Evolutionary conservation across 1,139 yeast genomes (phyloP).

Genomic region (Protomyces pachydermus): DNA sequence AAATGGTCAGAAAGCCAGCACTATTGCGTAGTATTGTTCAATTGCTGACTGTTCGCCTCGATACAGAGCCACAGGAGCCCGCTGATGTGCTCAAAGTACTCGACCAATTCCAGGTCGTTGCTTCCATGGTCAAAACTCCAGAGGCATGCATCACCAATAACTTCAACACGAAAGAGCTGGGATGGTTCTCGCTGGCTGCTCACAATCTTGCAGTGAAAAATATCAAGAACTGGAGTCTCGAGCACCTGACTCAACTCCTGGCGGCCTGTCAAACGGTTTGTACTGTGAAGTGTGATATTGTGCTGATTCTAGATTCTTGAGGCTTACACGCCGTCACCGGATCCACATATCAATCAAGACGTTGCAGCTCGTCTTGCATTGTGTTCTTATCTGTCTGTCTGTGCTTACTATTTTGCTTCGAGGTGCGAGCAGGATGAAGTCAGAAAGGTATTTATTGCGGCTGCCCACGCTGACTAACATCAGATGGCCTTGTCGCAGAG

Average conservation of each 20-base stretch:
- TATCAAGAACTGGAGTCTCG: conserved; percentile 16
- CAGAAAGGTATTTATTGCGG: not conserved
- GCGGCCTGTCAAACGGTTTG: not conserved
- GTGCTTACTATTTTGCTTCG: not conserved
- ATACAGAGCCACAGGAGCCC: not conserved
- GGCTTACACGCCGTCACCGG: not conserved
- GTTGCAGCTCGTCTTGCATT: not conserved
- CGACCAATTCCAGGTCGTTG: conserved; percentile 28
- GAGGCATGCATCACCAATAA: not conserved
- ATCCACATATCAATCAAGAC: not conserved
- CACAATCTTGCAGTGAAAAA: conserved; percentile 30
- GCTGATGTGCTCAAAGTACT: conserved; percentile 24
- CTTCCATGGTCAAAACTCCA: not conserved
- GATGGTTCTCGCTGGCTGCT: conserved; percentile 32
- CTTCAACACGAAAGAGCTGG: conserved; percentile 28
- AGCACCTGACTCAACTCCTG: not conserved
- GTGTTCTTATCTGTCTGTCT: not conserved
- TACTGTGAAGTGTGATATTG: not conserved
- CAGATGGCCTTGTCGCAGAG: not conserved
- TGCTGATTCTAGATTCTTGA: not conserved
- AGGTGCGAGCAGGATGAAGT: not conserved
- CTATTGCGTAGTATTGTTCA: conserved; percentile 29
- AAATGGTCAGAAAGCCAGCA: not conserved
- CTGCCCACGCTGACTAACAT: not conserved
- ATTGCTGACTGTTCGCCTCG: conserved; percentile 16